Base-by-base conservation (phyloP, 2,329 filamentous ascomycete species). In the Aspergillus versicolor region DNA sequence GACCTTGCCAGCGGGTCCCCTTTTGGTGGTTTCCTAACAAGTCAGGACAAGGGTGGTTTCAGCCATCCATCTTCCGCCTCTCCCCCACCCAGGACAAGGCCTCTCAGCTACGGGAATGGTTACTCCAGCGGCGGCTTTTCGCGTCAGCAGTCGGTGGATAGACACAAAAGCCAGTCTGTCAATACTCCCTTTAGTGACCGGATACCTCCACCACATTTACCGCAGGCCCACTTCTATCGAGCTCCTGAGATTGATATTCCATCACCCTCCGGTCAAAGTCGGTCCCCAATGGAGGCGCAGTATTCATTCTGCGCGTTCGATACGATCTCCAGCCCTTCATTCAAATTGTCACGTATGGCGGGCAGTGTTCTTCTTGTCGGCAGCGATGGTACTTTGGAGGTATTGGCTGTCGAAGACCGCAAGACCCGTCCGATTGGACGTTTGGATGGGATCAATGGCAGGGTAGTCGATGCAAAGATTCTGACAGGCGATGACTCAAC, bases 301-400 rank as follows among this genome's bases (percentile, higher is more conserved):
- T 90, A 89, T 7, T 91, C 89, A 64, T 90, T 88, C 70, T 94
- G 91, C 70, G 87, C 88, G 5, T 92, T 96, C 66, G 92, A 96
- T 70, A 86, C 81, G 2, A 79, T 95, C 43, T 71, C 76, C 34
- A 75, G 72, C 61, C 73, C 77, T 3, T 77, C 78, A 6, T 72
- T 77, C 54, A 79, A 80, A 61, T 54, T 67, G 15, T 67, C 68
- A 3, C 70, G 68, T 27, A 66, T 69, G 57, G 70, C 67, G 75
- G 63, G 53, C 83, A 89, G 67, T 88, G 88, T 71, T 85, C 90
- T 92, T 44, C 74, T 96, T 4, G 84, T 91, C 8, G 92, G 92
- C 1, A 91, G 87, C 63, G 89, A 96, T 70, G 90, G 91, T 42
- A 88, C 88, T 1, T 70, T 97, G 49, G 88, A 93, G 61, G 82